A percentile compares a stretch with the other conserved stretches of the same genome.
phyloP scores from a whole-genome alignment of 1,284 basidiomycete genomes.

The Meira miltonrushii region DNA sequence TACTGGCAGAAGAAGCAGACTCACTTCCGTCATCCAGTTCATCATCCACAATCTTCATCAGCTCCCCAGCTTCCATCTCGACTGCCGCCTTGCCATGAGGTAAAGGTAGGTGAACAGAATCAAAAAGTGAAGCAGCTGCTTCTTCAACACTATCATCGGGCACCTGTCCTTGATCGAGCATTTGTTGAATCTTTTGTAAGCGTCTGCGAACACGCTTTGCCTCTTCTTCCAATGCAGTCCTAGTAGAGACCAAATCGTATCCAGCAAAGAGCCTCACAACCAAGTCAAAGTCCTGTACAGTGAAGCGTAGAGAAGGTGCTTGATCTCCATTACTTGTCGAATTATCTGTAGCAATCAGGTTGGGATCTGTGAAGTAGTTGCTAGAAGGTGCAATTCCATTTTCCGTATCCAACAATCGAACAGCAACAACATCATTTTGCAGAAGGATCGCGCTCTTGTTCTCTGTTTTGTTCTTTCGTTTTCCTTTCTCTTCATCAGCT shows the following conservation, averaged over 20 bases:
- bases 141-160: conserved; percentile 76
- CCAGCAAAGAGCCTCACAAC: conserved; percentile 53
- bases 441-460: conserved; percentile 58
- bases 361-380: conserved; percentile 32
- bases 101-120: conserved; percentile 67
- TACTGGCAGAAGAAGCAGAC: conserved; percentile 24
- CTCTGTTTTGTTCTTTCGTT: conserved; percentile 17
- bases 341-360: conserved; percentile 20
- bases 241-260: conserved; percentile 85
- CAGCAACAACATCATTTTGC: conserved; percentile 72
- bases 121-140: conserved; percentile 75
- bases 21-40: conserved; percentile 65
- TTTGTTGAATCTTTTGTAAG: conserved; percentile 82
- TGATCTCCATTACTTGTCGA: conserved; percentile 4
- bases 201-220: conserved; percentile 78
- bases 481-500: neutral
- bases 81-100: conserved; percentile 17
- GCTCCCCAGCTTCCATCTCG: conserved; percentile 57
- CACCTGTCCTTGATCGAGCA: conserved; percentile 84
- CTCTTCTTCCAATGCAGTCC: conserved; percentile 79
- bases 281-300: conserved; percentile 28
- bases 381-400: conserved; percentile 56
- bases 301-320: conserved; percentile 25
- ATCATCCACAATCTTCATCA: conserved; percentile 75
- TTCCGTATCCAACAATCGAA: conserved; percentile 65